These are phyloP conservation scores for Geotrichum siamense DNA, from an alignment of 1,139 yeast genomes.

Conservation along the genomic window DNA sequence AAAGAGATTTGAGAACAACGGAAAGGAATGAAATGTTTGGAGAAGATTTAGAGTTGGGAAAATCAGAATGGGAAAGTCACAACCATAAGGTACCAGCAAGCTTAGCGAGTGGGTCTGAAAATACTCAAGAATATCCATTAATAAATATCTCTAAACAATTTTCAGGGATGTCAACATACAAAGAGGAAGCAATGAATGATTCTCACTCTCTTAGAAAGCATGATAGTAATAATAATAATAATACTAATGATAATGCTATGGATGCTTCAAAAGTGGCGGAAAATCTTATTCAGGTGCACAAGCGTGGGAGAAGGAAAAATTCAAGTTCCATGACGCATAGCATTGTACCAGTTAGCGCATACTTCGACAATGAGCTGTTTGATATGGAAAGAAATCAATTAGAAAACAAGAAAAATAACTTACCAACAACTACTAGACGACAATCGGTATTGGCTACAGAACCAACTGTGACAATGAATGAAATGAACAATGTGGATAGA, in stretches of 20 bases:
- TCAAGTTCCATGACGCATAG: background rate
- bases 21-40: too few relatives aligned
- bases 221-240: too few relatives aligned
- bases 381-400: background rate
- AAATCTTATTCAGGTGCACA: slow-evolving; percentile 4
- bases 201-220: too few relatives aligned
- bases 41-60: slow-evolving; percentile 2
- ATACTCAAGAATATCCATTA: background rate
- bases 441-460: background rate
- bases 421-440: background rate
- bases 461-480: background rate
- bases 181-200: too few relatives aligned
- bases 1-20: background rate
- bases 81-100: background rate
- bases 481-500: background rate
- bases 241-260: background rate
- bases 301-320: background rate
- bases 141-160: too few relatives aligned
- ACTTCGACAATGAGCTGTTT: slow-evolving; percentile 5
- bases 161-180: too few relatives aligned
- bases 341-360: slow-evolving; percentile 8
- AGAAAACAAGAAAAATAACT: background rate
- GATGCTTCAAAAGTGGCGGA: slow-evolving; percentile 5
- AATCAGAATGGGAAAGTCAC: background rate
- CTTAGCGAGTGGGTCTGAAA: background rate